Conservation (phyloP, 345 rosid genomes). For the Mangifera indica region DNA sequence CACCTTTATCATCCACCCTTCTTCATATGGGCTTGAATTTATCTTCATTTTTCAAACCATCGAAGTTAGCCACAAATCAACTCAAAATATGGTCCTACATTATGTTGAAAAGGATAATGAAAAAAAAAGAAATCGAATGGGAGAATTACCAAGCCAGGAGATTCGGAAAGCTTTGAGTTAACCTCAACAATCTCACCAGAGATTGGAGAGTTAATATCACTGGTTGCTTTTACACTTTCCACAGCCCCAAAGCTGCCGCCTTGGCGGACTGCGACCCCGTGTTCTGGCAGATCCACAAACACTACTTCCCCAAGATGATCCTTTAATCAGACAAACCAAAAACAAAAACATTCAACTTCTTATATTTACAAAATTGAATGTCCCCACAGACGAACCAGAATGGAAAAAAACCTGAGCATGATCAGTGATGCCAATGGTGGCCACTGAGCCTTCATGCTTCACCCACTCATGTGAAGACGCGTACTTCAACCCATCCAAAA, state of each 20-base stretch:
- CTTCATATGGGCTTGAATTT: constrained; percentile 83
- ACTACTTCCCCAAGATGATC: constrained; percentile 95
- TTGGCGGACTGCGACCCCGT: constrained; percentile 47
- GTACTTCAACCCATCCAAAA: constrained; percentile 88
- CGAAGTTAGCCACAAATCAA: background rate
- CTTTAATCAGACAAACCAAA: constrained; percentile 29
- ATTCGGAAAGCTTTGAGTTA: constrained; percentile 63
- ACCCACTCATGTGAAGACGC: constrained; percentile 95
- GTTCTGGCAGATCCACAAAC: constrained; percentile 83
- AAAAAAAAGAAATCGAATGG: background rate
- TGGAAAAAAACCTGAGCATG: constrained; percentile 75
- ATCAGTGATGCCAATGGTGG: constrained; percentile 84
- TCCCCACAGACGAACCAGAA: background rate
- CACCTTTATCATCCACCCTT: constrained; percentile 97
- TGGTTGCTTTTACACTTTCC: constrained; percentile 95
- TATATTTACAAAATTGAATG: too few relatives aligned
- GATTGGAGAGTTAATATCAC: constrained; percentile 85
- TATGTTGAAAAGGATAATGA: background rate
- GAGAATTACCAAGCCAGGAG: constrained; percentile 70
- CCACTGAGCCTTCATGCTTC: constrained; percentile 86
- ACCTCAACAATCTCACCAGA: constrained; percentile 84
- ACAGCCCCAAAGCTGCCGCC: constrained; percentile 83
- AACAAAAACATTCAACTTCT: background rate
- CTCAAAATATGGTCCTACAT: too few relatives aligned
- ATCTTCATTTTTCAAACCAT: constrained; percentile 39